Evolutionary conservation across 2,329 filamentous ascomycete species (phyloP).

Genomic region (Fusarium succisae): DNA sequence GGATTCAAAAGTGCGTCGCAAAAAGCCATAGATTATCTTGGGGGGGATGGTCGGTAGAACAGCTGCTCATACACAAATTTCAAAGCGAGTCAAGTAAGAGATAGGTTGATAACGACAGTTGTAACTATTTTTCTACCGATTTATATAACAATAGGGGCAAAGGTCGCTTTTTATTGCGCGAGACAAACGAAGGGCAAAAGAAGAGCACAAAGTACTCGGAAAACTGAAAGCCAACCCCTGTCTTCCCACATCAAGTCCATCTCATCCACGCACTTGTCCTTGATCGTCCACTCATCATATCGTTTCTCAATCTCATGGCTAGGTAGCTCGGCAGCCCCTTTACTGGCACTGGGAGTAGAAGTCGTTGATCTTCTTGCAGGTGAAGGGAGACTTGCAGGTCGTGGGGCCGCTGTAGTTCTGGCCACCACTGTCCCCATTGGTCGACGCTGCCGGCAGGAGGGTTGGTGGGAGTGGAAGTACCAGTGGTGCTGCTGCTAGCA

Average conservation of each 20-base stretch:
- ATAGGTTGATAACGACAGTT: conserved; percentile 29
- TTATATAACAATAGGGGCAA: conserved; percentile 22
- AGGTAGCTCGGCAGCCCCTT: background rate
- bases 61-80: background rate
- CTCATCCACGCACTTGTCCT: background rate
- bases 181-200: conserved; percentile 23
- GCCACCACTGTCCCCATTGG: conserved; percentile 52
- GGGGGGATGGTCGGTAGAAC: background rate
- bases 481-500: background rate
- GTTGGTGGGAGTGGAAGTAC: conserved; percentile 2
- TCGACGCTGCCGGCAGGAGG: conserved; percentile 23
- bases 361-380: conserved; percentile 50
- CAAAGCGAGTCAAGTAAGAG: background rate
- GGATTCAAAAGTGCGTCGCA: background rate
- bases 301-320: background rate
- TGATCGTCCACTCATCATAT: background rate
- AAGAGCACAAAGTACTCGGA: conserved; percentile 3
- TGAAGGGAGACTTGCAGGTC: conserved; percentile 47
- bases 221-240: conserved; percentile 7
- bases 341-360: conserved; percentile 56
- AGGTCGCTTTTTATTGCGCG: conserved; percentile 19
- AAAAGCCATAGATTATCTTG: background rate
- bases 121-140: conserved; percentile 19
- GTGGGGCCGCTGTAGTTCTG: conserved; percentile 48
- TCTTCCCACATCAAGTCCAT: background rate